Evolutionary conservation across 768 basidiomycete species (phyloP), one percentile per base, ranked within the genome.

Genomic region (Suillus alpinus): DNA sequence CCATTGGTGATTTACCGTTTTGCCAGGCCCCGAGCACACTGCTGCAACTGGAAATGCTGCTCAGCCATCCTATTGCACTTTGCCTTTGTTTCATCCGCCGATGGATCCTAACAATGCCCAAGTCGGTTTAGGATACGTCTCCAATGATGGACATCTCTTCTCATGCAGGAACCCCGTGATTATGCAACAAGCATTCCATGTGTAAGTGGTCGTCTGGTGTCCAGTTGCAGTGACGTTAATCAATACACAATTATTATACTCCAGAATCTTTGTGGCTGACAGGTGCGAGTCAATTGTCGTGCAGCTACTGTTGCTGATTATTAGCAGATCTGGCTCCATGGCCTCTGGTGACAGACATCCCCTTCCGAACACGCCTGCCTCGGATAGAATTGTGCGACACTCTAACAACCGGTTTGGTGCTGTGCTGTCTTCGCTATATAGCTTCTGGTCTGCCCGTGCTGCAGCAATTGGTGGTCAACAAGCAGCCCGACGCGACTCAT

Each of bases 61-160:
- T 0, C 76, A 79, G 60, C 81, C 83, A 7, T 87, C 83, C 5
- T 83, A 78, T 62, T 87, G 86, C 66, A 76, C 73, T 5, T 67
- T 86, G 4, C 82, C 85, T 0, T 72, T 83, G 46, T 82, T 87
- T 70, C 86, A 87, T 66, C 69, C 74, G 0, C 72, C 75, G 0
- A 64, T 67, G 57, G 67, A 72, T 13, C 64, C 70, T 5, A 69
- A 69, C 26, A 64, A 71, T 8, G 65, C 70, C 1, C 62, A 68
- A 1, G 62, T 66, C 4, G 76, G 74, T 1, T n/a, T 71, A 2
- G 80, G 84, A 6, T 81, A 87, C 63, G 62, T 83, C 44, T 86
- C 85, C 3, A 73, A 71, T 23, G 86, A 87, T 53, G 86, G 86
- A 0, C 86, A 87, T 66, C 63, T 75, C 12, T 87, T 84, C 60